These are phyloP conservation scores for Hypoxylon sp. DNA, from an alignment of 2,329 filamentous ascomycete genomes.

Conservation along the genomic window DNA sequence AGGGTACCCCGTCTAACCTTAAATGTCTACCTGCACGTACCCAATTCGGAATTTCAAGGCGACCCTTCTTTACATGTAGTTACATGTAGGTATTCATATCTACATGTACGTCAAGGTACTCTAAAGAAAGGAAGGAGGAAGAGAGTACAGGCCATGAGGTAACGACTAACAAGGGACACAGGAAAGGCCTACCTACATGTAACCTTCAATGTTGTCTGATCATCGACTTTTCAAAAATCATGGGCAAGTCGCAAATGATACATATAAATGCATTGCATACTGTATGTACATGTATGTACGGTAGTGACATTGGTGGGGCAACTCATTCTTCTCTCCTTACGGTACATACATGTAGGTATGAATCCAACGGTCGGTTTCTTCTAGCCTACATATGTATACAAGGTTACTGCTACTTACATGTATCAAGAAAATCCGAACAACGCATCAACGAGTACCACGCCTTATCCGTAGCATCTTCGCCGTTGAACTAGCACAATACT, in stretches of 20 bases:
- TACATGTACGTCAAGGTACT: not conserved
- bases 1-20: constrained; percentile 27
- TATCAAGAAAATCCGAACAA: constrained; percentile 19
- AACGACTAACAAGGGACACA: constrained; percentile 20
- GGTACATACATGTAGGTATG: not conserved
- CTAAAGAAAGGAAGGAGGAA: constrained; percentile 10
- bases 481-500: constrained; percentile 26
- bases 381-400: constrained; percentile 15
- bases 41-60: constrained; percentile 18
- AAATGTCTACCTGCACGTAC: constrained; percentile 8
- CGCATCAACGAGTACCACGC: constrained; percentile 30
- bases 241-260: not conserved
- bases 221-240: constrained; percentile 1
- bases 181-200: not conserved
- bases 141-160: not conserved
- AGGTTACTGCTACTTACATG: constrained; percentile 8
- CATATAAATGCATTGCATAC: not conserved
- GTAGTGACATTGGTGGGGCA: constrained; percentile 31
- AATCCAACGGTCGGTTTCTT: constrained; percentile 26
- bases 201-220: constrained; percentile 9
- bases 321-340: constrained; percentile 3
- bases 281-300: not conserved
- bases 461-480: constrained; percentile 33
- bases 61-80: constrained; percentile 7
- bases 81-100: not conserved